Percentiles rank a stretch among this genome's conserved stretches.
Conservation (phyloP, 805 yeast genomes). For the Yueomyces sinensis region DNA sequence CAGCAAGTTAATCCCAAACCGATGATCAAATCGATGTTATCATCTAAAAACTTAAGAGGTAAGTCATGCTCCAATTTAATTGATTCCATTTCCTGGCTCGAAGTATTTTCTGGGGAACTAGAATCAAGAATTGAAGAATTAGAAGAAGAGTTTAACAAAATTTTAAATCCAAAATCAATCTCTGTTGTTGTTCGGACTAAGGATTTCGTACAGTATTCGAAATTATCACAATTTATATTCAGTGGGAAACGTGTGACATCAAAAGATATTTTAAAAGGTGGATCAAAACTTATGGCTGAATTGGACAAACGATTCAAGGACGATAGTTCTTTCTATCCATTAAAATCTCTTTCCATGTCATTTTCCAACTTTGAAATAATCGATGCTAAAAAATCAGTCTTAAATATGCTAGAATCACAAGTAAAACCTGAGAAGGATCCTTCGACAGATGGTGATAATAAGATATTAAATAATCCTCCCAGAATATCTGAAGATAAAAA, state of each 20-base stretch:
- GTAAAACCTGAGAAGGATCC: neutral
- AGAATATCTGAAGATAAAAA: neutral
- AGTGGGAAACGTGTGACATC: constrained; percentile 6
- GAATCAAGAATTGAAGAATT: constrained; percentile 56
- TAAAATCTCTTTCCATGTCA: constrained; percentile 36
- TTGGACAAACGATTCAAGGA: constrained; percentile 18
- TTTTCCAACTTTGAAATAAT: constrained; percentile 41
- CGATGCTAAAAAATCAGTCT: constrained; percentile 19
- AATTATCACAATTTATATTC: constrained; percentile 9
- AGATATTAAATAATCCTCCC: neutral
- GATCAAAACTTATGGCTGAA: constrained; percentile 31
- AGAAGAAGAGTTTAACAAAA: constrained; percentile 39
- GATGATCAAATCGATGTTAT: constrained; percentile 74
- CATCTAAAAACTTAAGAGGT: constrained; percentile 66
- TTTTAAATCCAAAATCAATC: constrained; percentile 35
- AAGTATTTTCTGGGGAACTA: constrained; percentile 72
- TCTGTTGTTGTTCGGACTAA: constrained; percentile 26
- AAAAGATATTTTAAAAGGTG: constrained; percentile 20
- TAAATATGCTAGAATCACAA: constrained; percentile 21
- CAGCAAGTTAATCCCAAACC: constrained; percentile 45
- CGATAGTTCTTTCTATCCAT: constrained; percentile 29
- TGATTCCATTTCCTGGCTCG: constrained; percentile 68
- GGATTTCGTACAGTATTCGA: constrained; percentile 9
- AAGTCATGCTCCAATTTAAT: constrained; percentile 35
- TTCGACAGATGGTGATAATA: neutral